These are phyloP conservation scores for Papiliotrema flavescens DNA, from an alignment of 1,284 basidiomycete species.

Conservation along the genomic window DNA sequence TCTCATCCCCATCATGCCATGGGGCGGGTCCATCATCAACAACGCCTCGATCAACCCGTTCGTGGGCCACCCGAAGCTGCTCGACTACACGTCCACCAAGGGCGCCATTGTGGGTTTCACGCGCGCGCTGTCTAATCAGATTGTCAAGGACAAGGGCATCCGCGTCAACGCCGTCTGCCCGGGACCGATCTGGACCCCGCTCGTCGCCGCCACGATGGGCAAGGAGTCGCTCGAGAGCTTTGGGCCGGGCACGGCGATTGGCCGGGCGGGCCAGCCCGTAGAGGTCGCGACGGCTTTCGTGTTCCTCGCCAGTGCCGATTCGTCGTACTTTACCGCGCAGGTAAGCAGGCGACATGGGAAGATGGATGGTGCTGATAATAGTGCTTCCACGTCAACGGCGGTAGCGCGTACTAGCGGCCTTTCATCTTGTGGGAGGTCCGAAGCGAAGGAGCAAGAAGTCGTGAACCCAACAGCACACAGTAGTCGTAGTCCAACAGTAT, in stretches of 20 bases:
- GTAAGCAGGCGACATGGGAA: slow-evolving; percentile 6
- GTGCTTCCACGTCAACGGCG: slow-evolving; percentile 36
- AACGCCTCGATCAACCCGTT: slow-evolving; percentile 48
- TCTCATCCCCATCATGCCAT: slow-evolving; percentile 50
- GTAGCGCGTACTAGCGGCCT: slow-evolving; percentile 20
- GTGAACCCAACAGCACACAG: too few relatives aligned
- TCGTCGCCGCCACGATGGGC: slow-evolving; percentile 54
- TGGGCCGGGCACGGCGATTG: slow-evolving; percentile 52
- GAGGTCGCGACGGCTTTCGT: slow-evolving; percentile 58
- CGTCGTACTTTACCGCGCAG: slow-evolving; percentile 54
- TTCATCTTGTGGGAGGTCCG: too few relatives aligned
- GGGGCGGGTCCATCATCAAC: slow-evolving; percentile 54
- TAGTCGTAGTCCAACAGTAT: too few relatives aligned
- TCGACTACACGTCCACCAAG: slow-evolving; percentile 60
- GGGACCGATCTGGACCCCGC: slow-evolving; percentile 56
- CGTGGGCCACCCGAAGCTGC: slow-evolving; percentile 55
- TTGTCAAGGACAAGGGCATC: slow-evolving; percentile 56
- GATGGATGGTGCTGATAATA: slow-evolving; percentile 1
- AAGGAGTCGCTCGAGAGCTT: slow-evolving; percentile 53
- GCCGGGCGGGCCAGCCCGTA: slow-evolving; percentile 57
- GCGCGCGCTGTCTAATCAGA: slow-evolving; percentile 55
- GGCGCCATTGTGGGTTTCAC: slow-evolving; percentile 56
- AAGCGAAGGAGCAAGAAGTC: too few relatives aligned
- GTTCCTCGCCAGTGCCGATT: slow-evolving; percentile 56
- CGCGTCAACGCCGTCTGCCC: slow-evolving; percentile 56